These are phyloP conservation scores for Mycena haematopus DNA, from an alignment of 768 basidiomycete genomes.

Conservation along the genomic window DNA sequence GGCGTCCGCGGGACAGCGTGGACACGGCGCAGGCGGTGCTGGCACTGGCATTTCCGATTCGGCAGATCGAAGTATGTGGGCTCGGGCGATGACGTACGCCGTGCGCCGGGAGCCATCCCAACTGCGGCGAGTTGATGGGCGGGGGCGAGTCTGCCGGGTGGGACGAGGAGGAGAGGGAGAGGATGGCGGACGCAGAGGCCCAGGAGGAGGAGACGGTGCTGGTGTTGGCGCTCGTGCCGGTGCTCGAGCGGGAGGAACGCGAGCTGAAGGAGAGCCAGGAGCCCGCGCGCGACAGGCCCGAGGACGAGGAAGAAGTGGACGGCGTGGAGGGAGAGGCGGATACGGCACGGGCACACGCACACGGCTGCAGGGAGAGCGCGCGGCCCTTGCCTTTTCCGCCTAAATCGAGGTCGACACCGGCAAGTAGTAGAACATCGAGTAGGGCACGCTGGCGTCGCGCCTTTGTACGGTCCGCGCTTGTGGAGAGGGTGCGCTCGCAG, in stretches of 20 bases:
- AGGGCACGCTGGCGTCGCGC: slow-evolving; percentile 21
- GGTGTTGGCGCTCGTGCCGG: slow-evolving; percentile 1
- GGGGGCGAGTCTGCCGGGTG: neutral
- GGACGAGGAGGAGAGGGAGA: slow-evolving; percentile 3
- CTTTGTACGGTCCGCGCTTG: slow-evolving; percentile 4
- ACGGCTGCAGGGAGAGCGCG: neutral
- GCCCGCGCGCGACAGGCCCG: slow-evolving; percentile 26
- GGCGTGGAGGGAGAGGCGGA: slow-evolving; percentile 13
- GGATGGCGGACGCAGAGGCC: slow-evolving; percentile 11
- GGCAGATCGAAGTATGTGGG: neutral
- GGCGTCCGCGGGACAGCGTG: neutral
- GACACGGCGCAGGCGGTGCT: neutral
- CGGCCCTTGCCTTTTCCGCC: slow-evolving; percentile 21
- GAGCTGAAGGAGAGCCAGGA: slow-evolving; percentile 29
- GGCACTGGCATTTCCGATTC: neutral
- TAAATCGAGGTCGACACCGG: slow-evolving; percentile 1
- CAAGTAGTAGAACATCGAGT: slow-evolving; percentile 18
- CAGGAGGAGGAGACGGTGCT: slow-evolving; percentile 20
- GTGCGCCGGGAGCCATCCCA: slow-evolving; percentile 26
- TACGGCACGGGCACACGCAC: neutral
- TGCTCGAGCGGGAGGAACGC: slow-evolving; percentile 20
- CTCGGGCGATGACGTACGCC: slow-evolving; percentile 22
- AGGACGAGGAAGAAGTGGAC: slow-evolving; percentile 20
- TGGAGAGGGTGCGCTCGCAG: slow-evolving; percentile 6
- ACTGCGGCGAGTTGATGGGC: too few relatives aligned